Conservation (phyloP, 2,329 filamentous ascomycete genomes). For the Colletotrichum sp. region DNA sequence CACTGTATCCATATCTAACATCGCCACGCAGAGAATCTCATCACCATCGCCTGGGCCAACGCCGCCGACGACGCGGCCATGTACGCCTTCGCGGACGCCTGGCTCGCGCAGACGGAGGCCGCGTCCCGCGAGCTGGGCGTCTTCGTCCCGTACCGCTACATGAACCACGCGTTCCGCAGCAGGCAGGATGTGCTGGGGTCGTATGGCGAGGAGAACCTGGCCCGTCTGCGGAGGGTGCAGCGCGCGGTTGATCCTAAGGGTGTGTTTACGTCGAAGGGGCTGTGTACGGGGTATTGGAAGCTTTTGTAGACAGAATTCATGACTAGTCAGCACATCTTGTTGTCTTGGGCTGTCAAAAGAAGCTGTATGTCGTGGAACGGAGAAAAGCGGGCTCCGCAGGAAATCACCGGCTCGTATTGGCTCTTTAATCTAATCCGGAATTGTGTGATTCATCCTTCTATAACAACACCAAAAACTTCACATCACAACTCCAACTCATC, state of each 20-base stretch:
- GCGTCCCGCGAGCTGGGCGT: not conserved
- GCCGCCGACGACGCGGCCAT: not conserved
- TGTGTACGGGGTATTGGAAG: not conserved
- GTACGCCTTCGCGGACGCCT: not conserved
- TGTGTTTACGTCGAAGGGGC: not conserved
- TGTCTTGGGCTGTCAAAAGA: not conserved
- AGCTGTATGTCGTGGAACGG: not conserved
- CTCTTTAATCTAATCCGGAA: not conserved
- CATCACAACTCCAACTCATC: not conserved
- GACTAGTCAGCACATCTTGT: not conserved
- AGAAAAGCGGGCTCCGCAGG: not conserved
- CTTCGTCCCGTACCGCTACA: not conserved
- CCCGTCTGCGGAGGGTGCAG: not conserved
- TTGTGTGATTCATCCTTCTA: not conserved
- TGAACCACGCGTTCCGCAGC: not conserved
- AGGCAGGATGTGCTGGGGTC: not conserved
- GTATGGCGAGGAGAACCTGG: not conserved
- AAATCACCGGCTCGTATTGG: not conserved
- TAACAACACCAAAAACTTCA: not conserved
- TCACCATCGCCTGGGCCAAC: not conserved
- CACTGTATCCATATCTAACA: not conserved
- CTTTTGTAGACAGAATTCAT: not conserved
- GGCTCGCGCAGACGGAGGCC: not conserved
- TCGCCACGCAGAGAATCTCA: not conserved
- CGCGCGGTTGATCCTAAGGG: not conserved